Percentiles rank a stretch among this genome's conserved stretches.
phyloP scores from a whole-genome alignment of 768 basidiomycete genomes.

The Psilocybe sp. region DNA sequence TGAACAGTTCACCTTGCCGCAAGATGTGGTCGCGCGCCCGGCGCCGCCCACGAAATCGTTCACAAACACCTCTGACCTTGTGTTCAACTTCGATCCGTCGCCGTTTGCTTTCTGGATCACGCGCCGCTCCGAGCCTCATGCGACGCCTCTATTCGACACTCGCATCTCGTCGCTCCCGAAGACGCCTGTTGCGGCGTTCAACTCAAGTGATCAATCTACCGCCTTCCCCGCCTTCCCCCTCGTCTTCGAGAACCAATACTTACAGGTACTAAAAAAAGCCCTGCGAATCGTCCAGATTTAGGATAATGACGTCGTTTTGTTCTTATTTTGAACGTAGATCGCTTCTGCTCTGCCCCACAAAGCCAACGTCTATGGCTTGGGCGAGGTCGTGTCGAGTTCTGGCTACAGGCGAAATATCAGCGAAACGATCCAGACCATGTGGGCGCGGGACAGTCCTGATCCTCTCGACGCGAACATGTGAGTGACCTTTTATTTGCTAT shows the following conservation, averaged over 20 bases:
- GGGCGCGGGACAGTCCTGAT: slow-evolving; percentile 62
- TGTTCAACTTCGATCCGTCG: slow-evolving; percentile 60
- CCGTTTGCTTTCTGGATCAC: slow-evolving; percentile 86
- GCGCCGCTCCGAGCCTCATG: slow-evolving; percentile 54
- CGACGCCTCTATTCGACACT: slow-evolving; percentile 67
- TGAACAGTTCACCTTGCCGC: slow-evolving; percentile 65
- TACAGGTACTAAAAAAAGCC: slow-evolving; percentile 44
- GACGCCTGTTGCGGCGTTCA: slow-evolving; percentile 55
- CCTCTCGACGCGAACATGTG: slow-evolving; percentile 68
- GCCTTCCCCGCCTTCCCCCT: slow-evolving; percentile 64
- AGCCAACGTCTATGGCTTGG: slow-evolving; percentile 77
- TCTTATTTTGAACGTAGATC: slow-evolving; percentile 35
- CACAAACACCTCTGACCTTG: slow-evolving; percentile 50
- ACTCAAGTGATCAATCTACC: slow-evolving; percentile 47
- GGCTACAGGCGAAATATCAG: slow-evolving; percentile 65
- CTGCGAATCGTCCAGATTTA: too few relatives aligned
- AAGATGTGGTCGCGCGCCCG: slow-evolving; percentile 45
- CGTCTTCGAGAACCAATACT: slow-evolving; percentile 78
- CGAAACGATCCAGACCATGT: slow-evolving; percentile 65
- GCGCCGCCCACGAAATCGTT: slow-evolving; percentile 29
- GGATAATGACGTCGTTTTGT: too few relatives aligned
- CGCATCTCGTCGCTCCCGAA: slow-evolving; percentile 57
- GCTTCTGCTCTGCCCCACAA: slow-evolving; percentile 62
- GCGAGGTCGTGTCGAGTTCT: slow-evolving; percentile 68
- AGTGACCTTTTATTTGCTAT: slow-evolving; percentile 11